Evolutionary conservation across 176 grass and related monocot genomes (phyloP).

Genomic region (Eleusine coracana): DNA sequence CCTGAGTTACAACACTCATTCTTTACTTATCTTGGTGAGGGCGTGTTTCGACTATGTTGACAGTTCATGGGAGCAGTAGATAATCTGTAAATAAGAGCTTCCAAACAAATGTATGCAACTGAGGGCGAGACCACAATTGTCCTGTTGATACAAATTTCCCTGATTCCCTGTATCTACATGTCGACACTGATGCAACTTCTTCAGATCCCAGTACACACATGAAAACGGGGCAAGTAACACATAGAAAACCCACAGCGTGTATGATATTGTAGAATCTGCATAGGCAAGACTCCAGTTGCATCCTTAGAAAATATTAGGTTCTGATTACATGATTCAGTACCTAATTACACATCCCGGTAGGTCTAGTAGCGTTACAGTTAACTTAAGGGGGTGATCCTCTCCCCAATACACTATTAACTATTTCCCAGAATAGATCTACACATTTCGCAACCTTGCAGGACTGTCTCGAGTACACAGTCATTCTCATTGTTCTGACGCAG

Average conservation of each 20-base stretch:
- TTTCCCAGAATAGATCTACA: constrained; percentile 7
- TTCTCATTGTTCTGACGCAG: not conserved
- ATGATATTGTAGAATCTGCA: not conserved
- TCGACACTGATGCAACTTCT: not conserved
- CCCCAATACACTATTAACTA: not conserved
- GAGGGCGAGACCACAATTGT: not conserved
- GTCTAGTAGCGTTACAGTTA: constrained; percentile 30
- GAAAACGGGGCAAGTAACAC: not conserved
- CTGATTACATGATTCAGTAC: constrained; percentile 27
- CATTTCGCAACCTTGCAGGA: not conserved
- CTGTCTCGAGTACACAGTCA: not conserved
- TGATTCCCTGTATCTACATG: not conserved
- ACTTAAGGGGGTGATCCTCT: not conserved
- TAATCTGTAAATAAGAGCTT: not conserved
- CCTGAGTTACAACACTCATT: not conserved
- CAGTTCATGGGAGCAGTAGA: not conserved
- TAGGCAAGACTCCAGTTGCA: not conserved
- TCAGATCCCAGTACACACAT: not conserved
- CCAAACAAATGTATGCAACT: not conserved
- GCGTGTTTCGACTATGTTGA: not conserved
- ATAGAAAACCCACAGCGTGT: not conserved
- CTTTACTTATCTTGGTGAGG: not conserved
- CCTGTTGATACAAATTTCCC: no score
- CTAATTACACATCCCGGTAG: constrained; percentile 24
- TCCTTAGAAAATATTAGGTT: not conserved